These are phyloP conservation scores for Trichoderma harzianum DNA, from an alignment of 2,329 filamentous ascomycete species.

Conservation along the genomic window DNA sequence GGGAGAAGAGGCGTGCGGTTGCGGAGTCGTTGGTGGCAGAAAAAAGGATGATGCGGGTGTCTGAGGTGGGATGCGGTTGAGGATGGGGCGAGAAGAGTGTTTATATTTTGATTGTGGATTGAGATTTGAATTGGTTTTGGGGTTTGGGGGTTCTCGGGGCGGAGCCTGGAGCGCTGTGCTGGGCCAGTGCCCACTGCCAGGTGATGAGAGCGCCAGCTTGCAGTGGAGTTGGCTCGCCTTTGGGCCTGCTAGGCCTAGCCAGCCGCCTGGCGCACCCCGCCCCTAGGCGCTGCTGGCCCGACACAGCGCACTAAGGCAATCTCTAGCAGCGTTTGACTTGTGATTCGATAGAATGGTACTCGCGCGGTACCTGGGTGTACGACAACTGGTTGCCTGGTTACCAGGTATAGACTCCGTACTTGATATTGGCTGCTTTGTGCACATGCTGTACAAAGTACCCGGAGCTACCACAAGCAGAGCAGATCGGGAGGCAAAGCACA, in stretches of 20 bases:
- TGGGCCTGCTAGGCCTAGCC: slow-evolving; percentile 8
- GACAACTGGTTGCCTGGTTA: no score
- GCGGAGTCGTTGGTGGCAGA: slow-evolving; percentile 18
- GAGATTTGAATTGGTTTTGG: slow-evolving; percentile 21
- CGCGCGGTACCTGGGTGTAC: background rate
- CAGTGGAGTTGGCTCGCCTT: slow-evolving; percentile 15
- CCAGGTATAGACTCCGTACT: background rate
- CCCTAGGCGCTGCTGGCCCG: slow-evolving; percentile 12
- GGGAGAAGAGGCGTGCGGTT: slow-evolving; percentile 12
- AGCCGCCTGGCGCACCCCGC: slow-evolving; percentile 16
- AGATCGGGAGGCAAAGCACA: background rate
- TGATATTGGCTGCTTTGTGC: background rate
- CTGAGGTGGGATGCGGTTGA: slow-evolving; percentile 25
- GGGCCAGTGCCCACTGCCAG: slow-evolving; percentile 11
- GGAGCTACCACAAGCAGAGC: background rate
- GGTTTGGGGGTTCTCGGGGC: slow-evolving; percentile 21
- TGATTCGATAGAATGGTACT: background rate
- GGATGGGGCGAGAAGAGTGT: slow-evolving; percentile 29
- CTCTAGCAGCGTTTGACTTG: background rate
- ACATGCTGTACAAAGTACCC: background rate
- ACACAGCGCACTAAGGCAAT: background rate
- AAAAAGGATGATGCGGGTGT: slow-evolving; percentile 26
- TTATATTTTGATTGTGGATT: slow-evolving; percentile 34
- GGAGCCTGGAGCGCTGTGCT: slow-evolving; percentile 3
- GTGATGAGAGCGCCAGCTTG: slow-evolving; percentile 12